A percentile compares a stretch with the other conserved stretches of the same genome.
These are phyloP conservation scores for Amanita fuliginea DNA, from an alignment of 768 basidiomycete species.

Conservation along the genomic window DNA sequence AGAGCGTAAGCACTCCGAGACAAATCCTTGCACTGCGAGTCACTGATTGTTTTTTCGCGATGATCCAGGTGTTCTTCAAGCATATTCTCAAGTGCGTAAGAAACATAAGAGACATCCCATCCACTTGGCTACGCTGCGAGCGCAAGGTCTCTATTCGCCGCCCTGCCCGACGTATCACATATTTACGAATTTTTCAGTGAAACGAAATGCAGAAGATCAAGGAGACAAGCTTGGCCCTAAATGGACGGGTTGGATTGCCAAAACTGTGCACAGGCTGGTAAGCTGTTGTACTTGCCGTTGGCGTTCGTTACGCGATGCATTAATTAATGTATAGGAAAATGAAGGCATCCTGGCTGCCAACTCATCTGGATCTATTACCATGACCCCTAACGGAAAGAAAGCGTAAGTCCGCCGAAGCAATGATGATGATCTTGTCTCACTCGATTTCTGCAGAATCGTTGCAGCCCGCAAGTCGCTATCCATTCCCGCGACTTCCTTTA, in stretches of 20 bases:
- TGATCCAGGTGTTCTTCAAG: constrained; percentile 33
- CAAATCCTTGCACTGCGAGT: neutral
- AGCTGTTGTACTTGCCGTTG: constrained; percentile 6
- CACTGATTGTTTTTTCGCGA: neutral
- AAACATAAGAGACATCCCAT: constrained; percentile 33
- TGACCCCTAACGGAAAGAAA: constrained; percentile 35
- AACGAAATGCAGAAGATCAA: constrained; percentile 30
- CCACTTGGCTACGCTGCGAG: constrained; percentile 33
- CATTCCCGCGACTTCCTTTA: constrained; percentile 12
- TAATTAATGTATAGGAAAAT: constrained; percentile 21
- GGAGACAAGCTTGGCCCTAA: constrained; percentile 36
- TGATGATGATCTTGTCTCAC: constrained; percentile 1
- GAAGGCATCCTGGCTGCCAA: constrained; percentile 30
- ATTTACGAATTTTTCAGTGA: constrained; percentile 20
- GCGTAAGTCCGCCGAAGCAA: constrained; percentile 20
- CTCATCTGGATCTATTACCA: constrained; percentile 23
- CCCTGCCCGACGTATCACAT: neutral
- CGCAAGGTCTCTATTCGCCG: constrained; percentile 24
- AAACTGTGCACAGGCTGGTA: constrained; percentile 34
- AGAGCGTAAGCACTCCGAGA: constrained; percentile 12
- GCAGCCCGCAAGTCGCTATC: constrained; percentile 22
- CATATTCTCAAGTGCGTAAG: constrained; percentile 31
- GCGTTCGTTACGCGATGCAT: neutral
- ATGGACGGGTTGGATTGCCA: constrained; percentile 37
- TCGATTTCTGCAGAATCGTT: constrained; percentile 15